Evolutionary conservation across 1,284 basidiomycete species (phyloP), one percentile per base, ranked within the genome.

Genomic region (Rhodotorula sp.): DNA sequence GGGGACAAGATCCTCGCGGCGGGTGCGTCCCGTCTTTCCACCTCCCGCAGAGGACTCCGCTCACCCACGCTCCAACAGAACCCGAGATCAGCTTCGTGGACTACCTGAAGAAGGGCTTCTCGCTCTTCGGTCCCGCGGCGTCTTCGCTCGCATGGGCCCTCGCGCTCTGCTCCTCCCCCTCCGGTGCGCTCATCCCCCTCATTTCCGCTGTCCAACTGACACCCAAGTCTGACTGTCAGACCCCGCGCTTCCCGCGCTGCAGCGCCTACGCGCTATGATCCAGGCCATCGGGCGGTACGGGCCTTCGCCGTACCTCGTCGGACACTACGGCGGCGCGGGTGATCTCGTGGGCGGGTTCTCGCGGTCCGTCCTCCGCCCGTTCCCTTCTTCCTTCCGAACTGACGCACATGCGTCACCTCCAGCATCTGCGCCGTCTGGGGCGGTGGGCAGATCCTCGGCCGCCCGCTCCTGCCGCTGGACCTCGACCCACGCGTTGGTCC

Each of bases 261-360:
- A 81, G 36, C 87, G 93, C 19, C 83, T 94, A 29, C 86, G 88
- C 22, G 83, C 84, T 41, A 94, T 92, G 80, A 85, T 98, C 34
- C 87, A 85, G 54, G 92, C 93, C 1, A 83, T 89, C 22, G 95
- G 96, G 2, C 86, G 91, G 44, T 98, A 97, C 79, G 96, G 96
- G 12, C 83, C 91, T 19, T 93, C 92, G 0, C 89, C 96, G 0
- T 98, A 95, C 82, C 87, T 99, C 25, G 86, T 98, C 9, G 93
- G 92, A 0, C 94, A 97, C 78, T 98, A 97, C 80, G 96, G 96
- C 41, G 93, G 94, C 7, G 85, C 89, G 0, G 94, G 94, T 5
- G 94, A 97, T 79, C 88, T 96, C n/a, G 87, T 91, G 0, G 94
- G 97, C 81, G 94, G 92, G 0, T 97, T 95, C 80, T 96, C 94